phyloP scores from a whole-genome alignment of 192 early-diverging fungal species.

The Coemansia sp. region DNA sequence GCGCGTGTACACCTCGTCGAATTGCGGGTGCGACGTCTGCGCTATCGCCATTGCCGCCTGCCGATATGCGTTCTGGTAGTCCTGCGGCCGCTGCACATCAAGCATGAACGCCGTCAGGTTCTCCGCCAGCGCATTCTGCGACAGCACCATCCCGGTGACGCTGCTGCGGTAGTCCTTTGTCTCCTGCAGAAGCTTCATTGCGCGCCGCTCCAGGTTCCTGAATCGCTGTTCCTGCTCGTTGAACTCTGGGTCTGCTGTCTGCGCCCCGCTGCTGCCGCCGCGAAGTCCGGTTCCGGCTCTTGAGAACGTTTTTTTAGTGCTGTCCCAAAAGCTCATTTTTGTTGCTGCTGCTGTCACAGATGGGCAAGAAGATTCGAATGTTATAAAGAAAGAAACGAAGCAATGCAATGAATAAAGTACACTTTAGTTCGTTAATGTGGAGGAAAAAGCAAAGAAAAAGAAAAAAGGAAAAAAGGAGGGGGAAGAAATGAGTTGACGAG shows the following conservation, averaged over 20 bases:
- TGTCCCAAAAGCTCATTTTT: conserved; percentile 35
- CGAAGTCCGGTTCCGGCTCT: conserved; percentile 33
- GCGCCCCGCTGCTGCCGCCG: conserved; percentile 22
- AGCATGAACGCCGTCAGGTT: conserved; percentile 85
- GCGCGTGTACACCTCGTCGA: conserved; percentile 81
- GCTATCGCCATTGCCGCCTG: conserved; percentile 79
- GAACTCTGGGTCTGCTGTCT: conserved; percentile 66
- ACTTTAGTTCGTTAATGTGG: neutral
- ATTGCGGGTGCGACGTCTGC: conserved; percentile 72
- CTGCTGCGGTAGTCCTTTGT: conserved; percentile 91
- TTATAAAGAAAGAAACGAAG: conserved; percentile 6
- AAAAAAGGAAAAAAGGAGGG: too few relatives aligned
- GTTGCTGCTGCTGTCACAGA: neutral
- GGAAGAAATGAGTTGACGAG: neutral
- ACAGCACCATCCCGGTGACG: conserved; percentile 77
- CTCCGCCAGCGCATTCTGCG: conserved; percentile 83
- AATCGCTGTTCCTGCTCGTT: conserved; percentile 81
- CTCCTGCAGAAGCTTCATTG: conserved; percentile 84
- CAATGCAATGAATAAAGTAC: neutral
- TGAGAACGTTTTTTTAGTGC: conserved; percentile 41
- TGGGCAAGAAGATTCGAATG: neutral
- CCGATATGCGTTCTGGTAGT: conserved; percentile 80
- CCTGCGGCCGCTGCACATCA: conserved; percentile 76
- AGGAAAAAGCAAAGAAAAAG: conserved; percentile 7
- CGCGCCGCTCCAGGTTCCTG: conserved; percentile 78